Evolutionary conservation across 129 eudicot species (phyloP), one percentile per base, ranked within the genome.

Genomic region (Oenanthe sinensis): DNA sequence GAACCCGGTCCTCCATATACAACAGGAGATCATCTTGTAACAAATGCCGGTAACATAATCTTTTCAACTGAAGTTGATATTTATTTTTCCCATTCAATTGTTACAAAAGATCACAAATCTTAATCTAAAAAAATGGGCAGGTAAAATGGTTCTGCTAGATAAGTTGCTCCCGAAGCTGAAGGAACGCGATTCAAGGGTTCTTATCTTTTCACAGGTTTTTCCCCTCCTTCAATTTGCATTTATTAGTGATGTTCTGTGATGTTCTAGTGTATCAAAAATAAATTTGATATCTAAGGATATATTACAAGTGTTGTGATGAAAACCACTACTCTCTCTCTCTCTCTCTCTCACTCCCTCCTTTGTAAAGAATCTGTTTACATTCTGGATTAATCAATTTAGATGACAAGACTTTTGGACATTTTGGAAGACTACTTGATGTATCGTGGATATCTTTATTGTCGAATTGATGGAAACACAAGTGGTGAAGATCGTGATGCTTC

Each of bases 401-500:
- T 92, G 99, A 96, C 99, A 78, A 89, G 99, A 77, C 92, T 96
- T 84, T 89, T 96, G 68, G 99, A 96, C 87, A 96, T 96, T 80
- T 91, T 96, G 63, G 99, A 96, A 88, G 99, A 96, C 85, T 96
- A 96, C 87, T 84, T 90, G 71, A 86, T 96, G 95, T 92, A 76
- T 79, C 97, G 99, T 77, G 96, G 97, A 60, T 88, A 90, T 82
- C 86, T 68, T 47, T 96, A 96, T 71, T 96, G 99, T n/a, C 96
- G 99, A 36, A 96, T 96, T 81, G 99, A 96, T 83, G 99, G 99
- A 55, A 96, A 96, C 72, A 96, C 99, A 62, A 96, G 99, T 55
- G 99, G 99, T 24, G 99, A 96, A 65, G 99, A 96, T 72, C 99
- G 99, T 79, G 99, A 96, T 89, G 97, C 99, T 82, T 92, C 99